Percentiles rank a stretch among this genome's conserved stretches.
Evolutionary conservation across 768 basidiomycete species (phyloP).

Genomic region (Lactarius evosmus): DNA sequence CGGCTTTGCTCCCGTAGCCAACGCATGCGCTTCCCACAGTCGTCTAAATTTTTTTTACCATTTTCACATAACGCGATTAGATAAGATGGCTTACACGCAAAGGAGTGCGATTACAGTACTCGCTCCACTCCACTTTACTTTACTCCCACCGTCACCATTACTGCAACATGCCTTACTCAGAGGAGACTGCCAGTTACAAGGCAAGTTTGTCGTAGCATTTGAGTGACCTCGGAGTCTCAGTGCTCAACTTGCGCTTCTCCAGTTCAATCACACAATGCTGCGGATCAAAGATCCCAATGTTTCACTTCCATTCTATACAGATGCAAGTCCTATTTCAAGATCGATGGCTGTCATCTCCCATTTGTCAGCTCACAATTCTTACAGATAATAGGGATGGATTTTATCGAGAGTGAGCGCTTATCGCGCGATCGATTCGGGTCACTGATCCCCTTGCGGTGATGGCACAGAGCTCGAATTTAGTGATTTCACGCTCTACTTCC

Average conservation of each 20-base stretch:
- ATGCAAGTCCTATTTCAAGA: constrained; percentile 42
- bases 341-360: not conserved
- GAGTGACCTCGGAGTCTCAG: not conserved
- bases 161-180: constrained; percentile 27
- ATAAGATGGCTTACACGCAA: not conserved
- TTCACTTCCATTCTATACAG: constrained; percentile 77
- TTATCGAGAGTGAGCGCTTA: constrained; percentile 30
- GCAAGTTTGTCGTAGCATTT: not conserved
- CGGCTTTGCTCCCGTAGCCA: not conserved
- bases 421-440: not conserved
- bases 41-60: no score
- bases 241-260: not conserved
- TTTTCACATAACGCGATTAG: not conserved
- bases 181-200: constrained; percentile 27
- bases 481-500: constrained; percentile 80
- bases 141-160: not conserved
- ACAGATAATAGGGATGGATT: constrained; percentile 36
- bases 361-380: not conserved
- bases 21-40: not conserved
- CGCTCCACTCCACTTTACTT: not conserved
- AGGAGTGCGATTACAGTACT: no score
- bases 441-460: not conserved
- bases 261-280: constrained; percentile 89
- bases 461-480: constrained; percentile 49
- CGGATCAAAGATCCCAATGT: constrained; percentile 83